Evolutionary conservation across 2,329 filamentous ascomycete genomes (phyloP).

Genomic region (Fusarium penzigii): DNA sequence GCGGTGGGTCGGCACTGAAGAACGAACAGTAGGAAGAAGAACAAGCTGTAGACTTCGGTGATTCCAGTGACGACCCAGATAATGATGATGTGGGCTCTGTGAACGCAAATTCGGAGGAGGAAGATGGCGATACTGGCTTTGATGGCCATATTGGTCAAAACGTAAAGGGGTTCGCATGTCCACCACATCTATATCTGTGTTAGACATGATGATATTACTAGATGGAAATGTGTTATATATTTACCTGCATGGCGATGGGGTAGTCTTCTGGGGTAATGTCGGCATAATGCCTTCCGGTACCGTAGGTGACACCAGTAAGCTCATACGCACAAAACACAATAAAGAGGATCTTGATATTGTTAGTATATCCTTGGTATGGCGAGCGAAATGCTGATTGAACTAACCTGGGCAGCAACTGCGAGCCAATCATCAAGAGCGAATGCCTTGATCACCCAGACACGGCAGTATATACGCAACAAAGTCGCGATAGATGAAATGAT

Average conservation of each 20-base stretch:
- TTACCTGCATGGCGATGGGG: slow-evolving; percentile 34
- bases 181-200: slow-evolving; percentile 35
- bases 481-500: slow-evolving; percentile 35
- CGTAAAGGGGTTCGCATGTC: slow-evolving; percentile 44
- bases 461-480: slow-evolving; percentile 33
- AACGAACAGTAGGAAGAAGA: slow-evolving; percentile 41
- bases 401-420: slow-evolving; percentile 34
- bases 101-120: slow-evolving; percentile 38
- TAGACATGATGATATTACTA: no score
- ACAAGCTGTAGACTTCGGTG: slow-evolving; percentile 35
- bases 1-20: slow-evolving; percentile 41
- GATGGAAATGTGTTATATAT: not conserved
- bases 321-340: slow-evolving; percentile 30
- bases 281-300: slow-evolving; percentile 27
- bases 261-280: slow-evolving; percentile 20
- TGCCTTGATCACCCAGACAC: slow-evolving; percentile 33
- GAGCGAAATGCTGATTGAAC: not conserved
- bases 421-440: slow-evolving; percentile 37
- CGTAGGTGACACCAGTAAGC: slow-evolving; percentile 30
- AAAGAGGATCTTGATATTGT: slow-evolving; percentile 14
- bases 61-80: slow-evolving; percentile 20
- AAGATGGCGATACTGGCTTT: slow-evolving; percentile 44
- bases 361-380: not conserved
- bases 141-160: slow-evolving; percentile 36
- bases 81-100: slow-evolving; percentile 25